Evolutionary conservation across 31 red algal genomes (phyloP), one percentile per base, ranked within the genome.

Genomic region (Endocladia muricata): DNA sequence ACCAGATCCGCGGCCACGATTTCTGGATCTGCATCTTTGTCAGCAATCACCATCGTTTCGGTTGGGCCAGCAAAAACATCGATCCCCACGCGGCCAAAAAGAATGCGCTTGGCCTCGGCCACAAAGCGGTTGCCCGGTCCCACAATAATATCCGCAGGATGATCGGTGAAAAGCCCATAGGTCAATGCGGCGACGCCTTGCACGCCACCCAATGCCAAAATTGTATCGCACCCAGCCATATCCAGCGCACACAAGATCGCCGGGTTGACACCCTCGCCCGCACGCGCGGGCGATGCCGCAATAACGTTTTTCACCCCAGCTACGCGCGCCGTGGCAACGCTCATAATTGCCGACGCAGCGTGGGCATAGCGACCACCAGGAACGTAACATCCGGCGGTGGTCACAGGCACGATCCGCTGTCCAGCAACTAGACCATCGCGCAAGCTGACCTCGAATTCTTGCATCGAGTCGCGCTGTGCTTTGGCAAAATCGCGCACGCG

Each of bases 61-160:
- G 67, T 71, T 71, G 67, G 67, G 43, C 67, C 67, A 17, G 67
- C 67, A 52, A 71, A 71, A 22, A 71, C 17, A 71, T 71, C 67
- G 17, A 71, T 71, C 13, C 67, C 67, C 8, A 71, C 67, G 36
- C 67, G 67, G 39, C 67, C 67, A 52, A 52, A 71, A 13, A 71
- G 67, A 13, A 52, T 42, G 28, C 67, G 67, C 28, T 71, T 71
- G 67, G 67, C 67, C 26, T 71, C 67, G 7, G 67, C 67, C 11
- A 71, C 67, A 51, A 71, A 71, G 35, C 17, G 36, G 67, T 71
- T 71, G 36, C 67, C 67, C 13, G 67, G 67, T n/a, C 67, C 67
- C 36, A 71, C 67, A 8, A 71, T 11, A 42, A 71, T 71, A 71
- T 71, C 36, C 9, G 38, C 67, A 11, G 13, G 9, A 8, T 8